Evolutionary conservation across 805 yeast genomes (phyloP).

Genomic region (Candida nanaspora): DNA sequence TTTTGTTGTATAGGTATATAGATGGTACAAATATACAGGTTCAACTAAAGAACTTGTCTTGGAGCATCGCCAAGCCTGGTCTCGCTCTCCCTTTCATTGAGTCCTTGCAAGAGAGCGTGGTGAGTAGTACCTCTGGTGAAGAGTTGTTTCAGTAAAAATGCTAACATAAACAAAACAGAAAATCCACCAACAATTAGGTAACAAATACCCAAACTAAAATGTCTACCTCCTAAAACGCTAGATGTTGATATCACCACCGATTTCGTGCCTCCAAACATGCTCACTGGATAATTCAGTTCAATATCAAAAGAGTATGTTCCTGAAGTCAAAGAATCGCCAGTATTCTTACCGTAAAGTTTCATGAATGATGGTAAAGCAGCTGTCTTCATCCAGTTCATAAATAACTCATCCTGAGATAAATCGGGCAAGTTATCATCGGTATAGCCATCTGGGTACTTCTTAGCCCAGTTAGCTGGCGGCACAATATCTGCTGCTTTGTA

Average conservation of each 20-base stretch:
- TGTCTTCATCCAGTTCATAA: slow-evolving; percentile 98
- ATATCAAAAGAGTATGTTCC: slow-evolving; percentile 71
- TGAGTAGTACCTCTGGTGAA: slow-evolving; percentile 33
- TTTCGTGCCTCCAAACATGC: slow-evolving; percentile 84
- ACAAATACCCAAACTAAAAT: slow-evolving; percentile 76
- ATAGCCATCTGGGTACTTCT: slow-evolving; percentile 79
- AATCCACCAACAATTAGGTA: slow-evolving; percentile 80
- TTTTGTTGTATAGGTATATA: too few species aligned
- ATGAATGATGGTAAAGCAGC: slow-evolving; percentile 88
- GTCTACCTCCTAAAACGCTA: slow-evolving; percentile 81
- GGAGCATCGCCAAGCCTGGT: not conserved
- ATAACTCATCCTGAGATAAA: slow-evolving; percentile 66
- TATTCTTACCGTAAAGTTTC: slow-evolving; percentile 75
- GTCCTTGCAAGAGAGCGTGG: slow-evolving; percentile 22
- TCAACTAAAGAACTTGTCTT: not conserved
- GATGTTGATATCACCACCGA: slow-evolving; percentile 75
- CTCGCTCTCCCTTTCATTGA: slow-evolving; percentile 6
- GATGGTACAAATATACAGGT: too few species aligned
- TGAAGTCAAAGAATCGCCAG: slow-evolving; percentile 40
- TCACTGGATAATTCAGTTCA: slow-evolving; percentile 74
- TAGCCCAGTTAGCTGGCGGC: slow-evolving; percentile 92
- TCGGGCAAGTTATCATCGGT: slow-evolving; percentile 76
- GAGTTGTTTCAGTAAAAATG: slow-evolving; percentile 74
- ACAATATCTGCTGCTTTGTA: slow-evolving; percentile 66
- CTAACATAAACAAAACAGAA: slow-evolving; percentile 60